Conservation (phyloP, 129 eudicot genomes). For the Artemisia argyi region DNA sequence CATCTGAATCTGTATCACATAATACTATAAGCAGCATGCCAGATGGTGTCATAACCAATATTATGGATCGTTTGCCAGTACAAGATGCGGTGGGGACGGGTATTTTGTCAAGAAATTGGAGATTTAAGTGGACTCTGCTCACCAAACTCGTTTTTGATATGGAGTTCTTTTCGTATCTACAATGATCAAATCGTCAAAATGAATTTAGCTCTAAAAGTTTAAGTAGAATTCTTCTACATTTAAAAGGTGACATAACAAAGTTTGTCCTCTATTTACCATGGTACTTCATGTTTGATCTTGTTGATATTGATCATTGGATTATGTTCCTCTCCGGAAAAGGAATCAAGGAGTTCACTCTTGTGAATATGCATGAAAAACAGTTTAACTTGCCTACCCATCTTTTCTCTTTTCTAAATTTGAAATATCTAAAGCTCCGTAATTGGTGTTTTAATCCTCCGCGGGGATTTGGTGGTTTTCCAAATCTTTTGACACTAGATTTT, state of each 20-base stretch:
- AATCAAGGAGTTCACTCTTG: slow-evolving; percentile 11
- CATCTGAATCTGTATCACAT: not conserved
- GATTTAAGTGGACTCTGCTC: slow-evolving; percentile 17
- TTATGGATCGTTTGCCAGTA: slow-evolving; percentile 18
- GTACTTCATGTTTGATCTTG: not conserved
- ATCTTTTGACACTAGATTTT: slow-evolving; percentile 15
- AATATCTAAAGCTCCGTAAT: slow-evolving; percentile 9
- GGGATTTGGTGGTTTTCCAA: slow-evolving; percentile 14
- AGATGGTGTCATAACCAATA: not conserved
- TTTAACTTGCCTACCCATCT: slow-evolving; percentile 15
- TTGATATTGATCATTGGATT: slow-evolving; percentile 16
- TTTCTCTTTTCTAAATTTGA: slow-evolving; percentile 17
- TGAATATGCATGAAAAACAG: not conserved
- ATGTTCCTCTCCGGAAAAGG: slow-evolving; percentile 5
- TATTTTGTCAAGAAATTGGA: slow-evolving; percentile 21
- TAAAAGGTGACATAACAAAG: slow-evolving; percentile 15
- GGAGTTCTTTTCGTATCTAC: not conserved
- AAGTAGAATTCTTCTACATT: not conserved
- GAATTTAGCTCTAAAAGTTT: not conserved
- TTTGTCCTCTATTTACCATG: slow-evolving; percentile 13
- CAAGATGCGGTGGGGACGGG: slow-evolving; percentile 4
- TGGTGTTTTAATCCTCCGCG: not conserved
- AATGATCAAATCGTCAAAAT: not conserved
- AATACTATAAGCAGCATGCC: slow-evolving; percentile 7
- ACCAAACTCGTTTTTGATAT: slow-evolving; percentile 9